Evolutionary conservation across 768 basidiomycete genomes (phyloP).

Genomic region (Calocera viscosa): DNA sequence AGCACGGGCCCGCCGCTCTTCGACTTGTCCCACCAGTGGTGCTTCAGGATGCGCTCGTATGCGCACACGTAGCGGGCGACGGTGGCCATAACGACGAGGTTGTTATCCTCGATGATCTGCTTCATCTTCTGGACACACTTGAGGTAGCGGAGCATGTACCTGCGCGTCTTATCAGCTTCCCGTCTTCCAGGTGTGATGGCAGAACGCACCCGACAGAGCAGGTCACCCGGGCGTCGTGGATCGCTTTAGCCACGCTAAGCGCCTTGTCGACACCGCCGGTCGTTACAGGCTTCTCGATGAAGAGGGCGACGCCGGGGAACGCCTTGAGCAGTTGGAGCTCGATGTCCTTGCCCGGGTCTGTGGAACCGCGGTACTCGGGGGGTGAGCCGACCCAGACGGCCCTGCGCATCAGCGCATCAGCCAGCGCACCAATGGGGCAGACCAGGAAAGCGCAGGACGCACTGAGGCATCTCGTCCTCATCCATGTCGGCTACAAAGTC

Average conservation of each 20-base stretch:
- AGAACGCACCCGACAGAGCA: constrained; percentile 82
- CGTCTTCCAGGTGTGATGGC: neutral
- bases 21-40: constrained; percentile 90
- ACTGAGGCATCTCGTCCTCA: constrained; percentile 47
- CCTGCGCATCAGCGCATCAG: constrained; percentile 25
- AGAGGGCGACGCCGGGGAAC: constrained; percentile 80
- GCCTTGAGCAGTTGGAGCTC: constrained; percentile 75
- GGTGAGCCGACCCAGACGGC: constrained; percentile 84
- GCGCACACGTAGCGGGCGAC: constrained; percentile 89
- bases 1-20: constrained; percentile 75
- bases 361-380: constrained; percentile 83
- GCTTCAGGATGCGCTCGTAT: constrained; percentile 65
- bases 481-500: constrained; percentile 61
- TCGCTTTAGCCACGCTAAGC: constrained; percentile 58
- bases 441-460: constrained; percentile 14
- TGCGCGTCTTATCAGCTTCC: constrained; percentile 22
- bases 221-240: constrained; percentile 56
- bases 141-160: constrained; percentile 89
- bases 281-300: constrained; percentile 86
- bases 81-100: constrained; percentile 89
- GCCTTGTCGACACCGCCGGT: constrained; percentile 67
- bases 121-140: constrained; percentile 95
- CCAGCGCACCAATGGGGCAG: neutral
- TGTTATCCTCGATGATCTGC: constrained; percentile 85
- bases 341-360: constrained; percentile 62